These are phyloP conservation scores for Neurospora africana DNA, from an alignment of 495 filamentous ascomycete genomes.

Conservation along the genomic window DNA sequence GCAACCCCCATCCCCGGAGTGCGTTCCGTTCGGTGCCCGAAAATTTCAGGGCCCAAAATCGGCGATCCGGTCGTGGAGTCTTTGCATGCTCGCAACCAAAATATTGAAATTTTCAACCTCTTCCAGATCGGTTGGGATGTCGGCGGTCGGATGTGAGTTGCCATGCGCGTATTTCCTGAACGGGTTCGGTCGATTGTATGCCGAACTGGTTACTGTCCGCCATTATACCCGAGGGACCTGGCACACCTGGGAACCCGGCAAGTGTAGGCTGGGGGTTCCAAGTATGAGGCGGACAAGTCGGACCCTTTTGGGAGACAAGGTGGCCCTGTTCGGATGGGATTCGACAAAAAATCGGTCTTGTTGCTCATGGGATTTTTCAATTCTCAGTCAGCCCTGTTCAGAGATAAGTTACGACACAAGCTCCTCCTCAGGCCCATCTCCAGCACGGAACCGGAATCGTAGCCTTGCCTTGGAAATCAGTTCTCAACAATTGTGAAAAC, in stretches of 20 bases:
- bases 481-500: neutral
- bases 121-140: neutral
- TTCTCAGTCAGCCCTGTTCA: neutral
- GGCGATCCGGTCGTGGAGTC: neutral
- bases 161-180: neutral
- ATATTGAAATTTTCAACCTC: neutral
- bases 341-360: neutral
- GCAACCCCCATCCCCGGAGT: neutral
- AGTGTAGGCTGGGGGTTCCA: neutral
- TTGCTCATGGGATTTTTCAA: neutral
- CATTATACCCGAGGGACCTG: neutral
- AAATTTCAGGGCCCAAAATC: neutral
- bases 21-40: neutral
- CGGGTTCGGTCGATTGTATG: neutral
- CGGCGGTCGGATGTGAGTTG: neutral
- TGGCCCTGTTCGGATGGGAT: neutral
- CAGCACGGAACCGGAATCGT: neutral
- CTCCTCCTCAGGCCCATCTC: neutral
- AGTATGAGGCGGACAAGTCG: neutral
- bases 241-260: neutral
- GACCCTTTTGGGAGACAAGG: neutral
- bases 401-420: neutral
- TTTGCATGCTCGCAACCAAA: neutral
- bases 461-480: neutral
- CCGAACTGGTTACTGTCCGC: neutral